phyloP scores from a whole-genome alignment of 73 alveolate genomes.

The Blepharisma japonicum region DNA sequence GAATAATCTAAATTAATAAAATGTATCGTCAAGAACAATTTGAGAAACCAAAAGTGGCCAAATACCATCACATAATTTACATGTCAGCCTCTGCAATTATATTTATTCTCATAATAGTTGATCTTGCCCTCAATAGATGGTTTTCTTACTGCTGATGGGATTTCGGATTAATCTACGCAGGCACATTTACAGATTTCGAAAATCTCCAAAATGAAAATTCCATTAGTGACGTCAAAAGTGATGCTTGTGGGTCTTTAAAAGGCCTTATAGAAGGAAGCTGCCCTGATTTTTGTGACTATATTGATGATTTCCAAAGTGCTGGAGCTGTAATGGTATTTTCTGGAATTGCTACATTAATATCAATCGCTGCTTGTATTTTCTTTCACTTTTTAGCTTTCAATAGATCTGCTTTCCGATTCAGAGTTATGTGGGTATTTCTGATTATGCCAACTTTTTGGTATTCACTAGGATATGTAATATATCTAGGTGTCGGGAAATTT shows the following conservation, averaged over 20 bases:
- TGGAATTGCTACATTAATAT: background rate
- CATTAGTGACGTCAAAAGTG: conserved; percentile 10
- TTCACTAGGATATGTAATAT: background rate
- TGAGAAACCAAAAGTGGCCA: too few relatives aligned
- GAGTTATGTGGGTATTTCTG: conserved; percentile 7
- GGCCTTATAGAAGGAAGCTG: background rate
- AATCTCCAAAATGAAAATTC: background rate
- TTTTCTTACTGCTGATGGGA: conserved; percentile 30
- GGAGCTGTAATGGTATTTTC: conserved; percentile 1
- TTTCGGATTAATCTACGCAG: conserved; percentile 15
- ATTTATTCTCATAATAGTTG: background rate
- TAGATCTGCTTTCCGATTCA: background rate
- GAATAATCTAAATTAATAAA: too few relatives aligned
- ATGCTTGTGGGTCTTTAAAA: background rate
- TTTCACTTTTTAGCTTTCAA: background rate
- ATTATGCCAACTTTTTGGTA: background rate
- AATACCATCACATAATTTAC: background rate
- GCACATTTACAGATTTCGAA: background rate
- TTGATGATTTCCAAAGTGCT: background rate
- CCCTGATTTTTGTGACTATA: conserved; percentile 12
- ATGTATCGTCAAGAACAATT: too few relatives aligned
- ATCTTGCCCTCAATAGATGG: background rate
- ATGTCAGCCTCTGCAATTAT: background rate
- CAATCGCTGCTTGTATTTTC: background rate
- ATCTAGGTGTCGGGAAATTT: background rate